Evolutionary conservation across 495 filamentous ascomycete genomes (phyloP).

Genomic region (Lophiotrema nucula): DNA sequence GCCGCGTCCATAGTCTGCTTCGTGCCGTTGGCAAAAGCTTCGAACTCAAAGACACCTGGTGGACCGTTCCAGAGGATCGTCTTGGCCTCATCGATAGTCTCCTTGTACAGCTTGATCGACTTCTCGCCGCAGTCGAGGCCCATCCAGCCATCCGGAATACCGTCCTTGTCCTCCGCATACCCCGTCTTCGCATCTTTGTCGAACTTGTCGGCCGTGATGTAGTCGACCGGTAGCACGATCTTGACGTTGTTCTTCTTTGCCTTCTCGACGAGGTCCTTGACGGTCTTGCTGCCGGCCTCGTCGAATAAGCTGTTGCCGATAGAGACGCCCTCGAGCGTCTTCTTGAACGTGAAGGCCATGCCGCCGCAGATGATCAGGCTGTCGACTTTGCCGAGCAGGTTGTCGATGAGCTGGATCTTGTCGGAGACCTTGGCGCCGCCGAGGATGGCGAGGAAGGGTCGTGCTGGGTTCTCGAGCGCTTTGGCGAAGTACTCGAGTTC

Average conservation of each 20-base stretch:
- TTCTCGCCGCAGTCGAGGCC: slow-evolving; percentile 91
- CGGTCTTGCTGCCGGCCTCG: slow-evolving; percentile 90
- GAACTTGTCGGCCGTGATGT: slow-evolving; percentile 95
- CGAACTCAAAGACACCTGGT: slow-evolving; percentile 94
- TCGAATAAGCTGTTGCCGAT: slow-evolving; percentile 95
- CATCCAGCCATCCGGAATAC: slow-evolving; percentile 97
- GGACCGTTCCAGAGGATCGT: slow-evolving; percentile 99
- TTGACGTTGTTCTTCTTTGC: slow-evolving; percentile 94
- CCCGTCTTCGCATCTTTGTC: slow-evolving; percentile 76
- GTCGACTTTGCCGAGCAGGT: slow-evolving; percentile 95
- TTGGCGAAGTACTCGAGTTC: slow-evolving; percentile 99
- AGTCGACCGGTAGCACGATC: slow-evolving; percentile 90
- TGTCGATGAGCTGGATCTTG: slow-evolving; percentile 99
- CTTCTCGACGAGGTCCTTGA: slow-evolving; percentile 84
- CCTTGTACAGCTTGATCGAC: slow-evolving; percentile 78
- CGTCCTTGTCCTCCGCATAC: slow-evolving; percentile 78
- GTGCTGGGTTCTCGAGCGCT: slow-evolving; percentile 87
- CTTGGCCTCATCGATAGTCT: slow-evolving; percentile 80
- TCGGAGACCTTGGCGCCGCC: slow-evolving; percentile 98
- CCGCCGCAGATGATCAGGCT: slow-evolving; percentile 94
- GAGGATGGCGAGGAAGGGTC: slow-evolving; percentile 97
- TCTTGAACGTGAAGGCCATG: slow-evolving; percentile 99
- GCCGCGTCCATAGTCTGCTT: slow-evolving; percentile 85
- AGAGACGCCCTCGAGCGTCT: slow-evolving; percentile 82
- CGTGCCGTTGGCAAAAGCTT: slow-evolving; percentile 87